Conservation (phyloP, 345 rosid genomes). For the Sisymbrium altissimum region DNA sequence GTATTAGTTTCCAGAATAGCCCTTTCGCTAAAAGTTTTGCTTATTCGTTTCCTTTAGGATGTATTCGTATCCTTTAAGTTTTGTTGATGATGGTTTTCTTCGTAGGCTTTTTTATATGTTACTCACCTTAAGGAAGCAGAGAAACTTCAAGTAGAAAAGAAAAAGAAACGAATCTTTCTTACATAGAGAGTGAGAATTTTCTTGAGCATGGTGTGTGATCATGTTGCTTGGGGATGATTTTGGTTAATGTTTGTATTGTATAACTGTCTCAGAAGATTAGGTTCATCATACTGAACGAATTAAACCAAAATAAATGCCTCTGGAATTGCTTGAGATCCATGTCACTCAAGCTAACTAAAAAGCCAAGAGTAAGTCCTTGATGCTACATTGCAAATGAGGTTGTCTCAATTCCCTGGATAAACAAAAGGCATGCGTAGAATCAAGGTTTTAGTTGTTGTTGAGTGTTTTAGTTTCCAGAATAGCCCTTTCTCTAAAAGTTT, state of each 20-base stretch:
- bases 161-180: neutral
- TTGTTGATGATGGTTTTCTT: too few relatives aligned
- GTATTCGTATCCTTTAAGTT: too few relatives aligned
- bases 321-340: too few relatives aligned
- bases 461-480: neutral
- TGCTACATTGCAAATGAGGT: too few relatives aligned
- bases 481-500: too few relatives aligned
- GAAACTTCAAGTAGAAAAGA: neutral
- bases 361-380: too few relatives aligned
- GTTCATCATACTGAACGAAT: neutral
- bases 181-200: neutral
- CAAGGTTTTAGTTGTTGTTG: neutral
- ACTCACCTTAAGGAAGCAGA: neutral
- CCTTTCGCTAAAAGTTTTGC: too few relatives aligned
- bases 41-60: neutral
- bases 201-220: neutral
- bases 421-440: too few relatives aligned
- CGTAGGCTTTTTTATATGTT: neutral
- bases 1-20: too few relatives aligned
- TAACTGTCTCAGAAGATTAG: slow-evolving; percentile 5
- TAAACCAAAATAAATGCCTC: neutral
- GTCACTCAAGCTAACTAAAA: too few relatives aligned
- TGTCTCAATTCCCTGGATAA: too few relatives aligned
- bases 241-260: neutral
- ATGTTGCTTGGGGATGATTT: neutral